Evolutionary conservation across 2,329 filamentous ascomycete species (phyloP), one percentile per base, ranked within the genome.

Genomic region (Sclerotinia nivalis): DNA sequence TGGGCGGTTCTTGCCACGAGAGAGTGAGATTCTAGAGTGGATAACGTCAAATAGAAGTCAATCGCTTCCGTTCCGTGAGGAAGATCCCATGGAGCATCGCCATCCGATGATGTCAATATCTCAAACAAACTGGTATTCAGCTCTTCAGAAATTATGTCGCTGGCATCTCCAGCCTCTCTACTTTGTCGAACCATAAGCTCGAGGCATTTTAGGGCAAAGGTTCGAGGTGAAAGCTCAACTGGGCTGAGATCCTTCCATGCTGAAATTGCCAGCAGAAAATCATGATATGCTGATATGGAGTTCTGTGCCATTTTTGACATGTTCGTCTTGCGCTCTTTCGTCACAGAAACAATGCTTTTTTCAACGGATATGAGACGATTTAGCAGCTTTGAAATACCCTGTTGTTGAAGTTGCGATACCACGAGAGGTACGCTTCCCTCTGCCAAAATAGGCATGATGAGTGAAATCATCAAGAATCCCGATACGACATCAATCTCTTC

Each of bases 261-360:
- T 0, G 84, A 78, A 49, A 88, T 82, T 34, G 84, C 80, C 61
- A 84, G 78, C 4, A 93, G 75, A 4, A 82, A 79, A 1, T 80
- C 78, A 70, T 88, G 87, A 55, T 93, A 82, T 0, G 84, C 81
- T 10, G 80, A 74, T 10, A 94, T 77, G 0, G 86, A 83, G 22
- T 81, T 82, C 74, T 89, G 88, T 15, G 86, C 87, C 43, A 87
- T 83, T 76, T 86, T 90, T 0, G 92, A 90, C 77, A 94, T 84
- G 73, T 93, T 93, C 70, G 81, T 87, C 73, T 87, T 86, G 45
- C 89, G 86, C 50, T 92, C 89, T 71, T 85, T 87, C 0, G 86
- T 85, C n/a, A 93, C 79, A 25, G 81, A 80, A n/a, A 80, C 80
- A 37, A 94, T 86, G 66, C 90, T 88, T 20, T 83, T 80, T 15